Percentiles rank a stretch among this genome's conserved stretches.
These are phyloP conservation scores for Thermoascus crustaceus DNA, from an alignment of 2,329 filamentous ascomycete genomes.

Conservation along the genomic window DNA sequence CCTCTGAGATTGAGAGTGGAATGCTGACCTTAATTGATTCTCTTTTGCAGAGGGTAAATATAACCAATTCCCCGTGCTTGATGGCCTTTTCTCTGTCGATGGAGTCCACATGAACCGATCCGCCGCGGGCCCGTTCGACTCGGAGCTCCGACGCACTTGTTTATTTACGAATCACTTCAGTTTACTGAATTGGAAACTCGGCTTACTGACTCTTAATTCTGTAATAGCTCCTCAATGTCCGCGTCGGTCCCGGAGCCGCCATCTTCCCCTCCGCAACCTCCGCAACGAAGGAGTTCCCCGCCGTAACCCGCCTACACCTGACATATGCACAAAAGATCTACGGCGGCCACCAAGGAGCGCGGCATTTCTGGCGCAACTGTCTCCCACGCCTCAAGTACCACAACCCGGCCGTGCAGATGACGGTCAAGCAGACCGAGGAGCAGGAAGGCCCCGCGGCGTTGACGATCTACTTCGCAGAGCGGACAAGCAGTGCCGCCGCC, in stretches of 20 bases:
- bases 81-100: no score
- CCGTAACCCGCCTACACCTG: constrained; percentile 36
- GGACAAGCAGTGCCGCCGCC: constrained; percentile 19
- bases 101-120: no score
- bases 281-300: constrained; percentile 26
- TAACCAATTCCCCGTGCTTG: no score
- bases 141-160: no score
- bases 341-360: constrained; percentile 39
- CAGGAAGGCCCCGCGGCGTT: constrained; percentile 36
- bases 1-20: constrained; percentile 7
- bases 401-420: constrained; percentile 79
- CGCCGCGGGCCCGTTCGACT: no score
- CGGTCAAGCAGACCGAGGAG: constrained; percentile 60
- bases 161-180: no score
- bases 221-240: constrained; percentile 64
- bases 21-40: constrained; percentile 9
- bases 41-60: constrained; percentile 22
- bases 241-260: constrained; percentile 74
- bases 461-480: constrained; percentile 35
- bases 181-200: no score
- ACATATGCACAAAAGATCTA: constrained; percentile 38
- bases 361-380: constrained; percentile 80
- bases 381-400: constrained; percentile 87
- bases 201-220: neutral
- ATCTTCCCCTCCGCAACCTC: constrained; percentile 51